Evolutionary conservation across 306 rosid species (phyloP).

Genomic region (Cyamopsis tetragonoloba): DNA sequence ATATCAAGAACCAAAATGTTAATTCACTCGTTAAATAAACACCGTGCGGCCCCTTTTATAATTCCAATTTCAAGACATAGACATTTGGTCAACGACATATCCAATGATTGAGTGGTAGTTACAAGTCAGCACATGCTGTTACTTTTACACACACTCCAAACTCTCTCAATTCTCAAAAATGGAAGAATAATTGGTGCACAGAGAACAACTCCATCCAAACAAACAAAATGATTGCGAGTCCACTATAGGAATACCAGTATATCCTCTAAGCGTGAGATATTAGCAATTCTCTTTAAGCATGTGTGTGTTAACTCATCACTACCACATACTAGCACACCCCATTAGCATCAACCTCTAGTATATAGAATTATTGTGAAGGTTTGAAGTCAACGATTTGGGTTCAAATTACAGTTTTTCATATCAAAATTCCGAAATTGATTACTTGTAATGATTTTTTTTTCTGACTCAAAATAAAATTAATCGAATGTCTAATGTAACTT

Average conservation of each 20-base stretch:
- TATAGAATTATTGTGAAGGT: too few species aligned
- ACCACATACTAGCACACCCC: too few species aligned
- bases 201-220: neutral
- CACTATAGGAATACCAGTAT: too few species aligned
- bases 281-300: neutral
- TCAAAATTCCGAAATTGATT: too few species aligned
- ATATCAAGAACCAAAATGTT: too few species aligned
- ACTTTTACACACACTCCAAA: conserved; percentile 1
- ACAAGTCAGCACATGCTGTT: neutral
- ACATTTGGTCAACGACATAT: conserved; percentile 14
- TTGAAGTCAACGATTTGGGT: too few species aligned
- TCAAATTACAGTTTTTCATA: too few species aligned
- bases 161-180: too few species aligned
- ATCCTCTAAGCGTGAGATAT: neutral
- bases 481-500: too few species aligned
- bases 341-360: too few species aligned
- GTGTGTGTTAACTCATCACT: neutral
- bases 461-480: too few species aligned
- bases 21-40: neutral
- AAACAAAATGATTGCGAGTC: conserved; percentile 26
- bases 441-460: too few species aligned
- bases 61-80: neutral
- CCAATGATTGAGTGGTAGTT: conserved; percentile 26
- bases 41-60: neutral
- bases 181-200: conserved; percentile 13